phyloP scores from a whole-genome alignment of 2,329 filamentous ascomycete species.

The Fusarium verrucosum region DNA sequence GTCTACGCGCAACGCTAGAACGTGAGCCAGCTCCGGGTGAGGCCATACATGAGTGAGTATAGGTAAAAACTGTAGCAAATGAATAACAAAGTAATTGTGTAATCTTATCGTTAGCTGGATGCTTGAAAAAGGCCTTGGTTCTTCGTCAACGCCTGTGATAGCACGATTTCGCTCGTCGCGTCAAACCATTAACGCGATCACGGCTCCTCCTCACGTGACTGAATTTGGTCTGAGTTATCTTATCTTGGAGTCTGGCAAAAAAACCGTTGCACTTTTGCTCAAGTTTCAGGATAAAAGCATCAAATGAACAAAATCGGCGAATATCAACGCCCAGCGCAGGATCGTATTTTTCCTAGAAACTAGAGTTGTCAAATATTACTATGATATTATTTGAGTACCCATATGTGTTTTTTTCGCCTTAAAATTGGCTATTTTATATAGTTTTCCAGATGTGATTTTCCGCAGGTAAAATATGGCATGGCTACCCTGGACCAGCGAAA shows the following conservation, averaged over 20 bases:
- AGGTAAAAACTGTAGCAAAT: neutral
- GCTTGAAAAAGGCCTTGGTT: neutral
- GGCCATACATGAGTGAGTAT: too few species aligned
- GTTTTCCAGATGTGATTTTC: fast-evolving
- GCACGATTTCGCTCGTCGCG: too few species aligned
- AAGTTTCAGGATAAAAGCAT: fast-evolving
- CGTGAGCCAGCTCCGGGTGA: too few species aligned
- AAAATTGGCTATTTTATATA: fast-evolving
- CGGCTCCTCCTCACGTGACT: neutral
- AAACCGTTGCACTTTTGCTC: too few species aligned
- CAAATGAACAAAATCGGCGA: neutral
- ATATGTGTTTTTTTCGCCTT: fast-evolving
- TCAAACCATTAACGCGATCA: too few species aligned
- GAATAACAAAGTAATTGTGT: neutral
- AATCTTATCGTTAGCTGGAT: neutral
- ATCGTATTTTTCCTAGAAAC: fast-evolving
- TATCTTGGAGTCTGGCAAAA: too few species aligned
- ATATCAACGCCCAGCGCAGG: neutral
- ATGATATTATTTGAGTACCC: fast-evolving
- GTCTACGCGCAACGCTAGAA: neutral
- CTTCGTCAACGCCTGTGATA: too few species aligned
- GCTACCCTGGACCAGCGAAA: neutral
- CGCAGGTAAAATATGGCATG: neutral
- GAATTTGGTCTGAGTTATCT: fast-evolving
- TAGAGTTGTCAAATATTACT: fast-evolving